Percentiles rank a stretch among this genome's conserved stretches.
Evolutionary conservation across 768 basidiomycete genomes (phyloP).

Genomic region (Xerocomus spinulosus): DNA sequence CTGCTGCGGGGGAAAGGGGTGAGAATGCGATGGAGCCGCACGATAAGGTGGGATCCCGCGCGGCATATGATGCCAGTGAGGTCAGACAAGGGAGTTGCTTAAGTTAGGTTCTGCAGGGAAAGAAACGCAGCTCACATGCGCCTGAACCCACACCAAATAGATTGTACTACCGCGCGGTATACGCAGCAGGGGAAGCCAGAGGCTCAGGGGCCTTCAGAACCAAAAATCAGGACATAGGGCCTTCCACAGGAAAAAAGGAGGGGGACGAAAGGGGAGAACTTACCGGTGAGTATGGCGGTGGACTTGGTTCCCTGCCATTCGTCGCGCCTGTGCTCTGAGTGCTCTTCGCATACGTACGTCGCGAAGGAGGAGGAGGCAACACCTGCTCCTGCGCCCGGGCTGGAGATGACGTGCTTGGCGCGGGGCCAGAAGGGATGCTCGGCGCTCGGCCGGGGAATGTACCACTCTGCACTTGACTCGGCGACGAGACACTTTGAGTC

Average conservation of each 20-base stretch:
- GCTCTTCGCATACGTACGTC: neutral
- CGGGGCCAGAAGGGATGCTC: neutral
- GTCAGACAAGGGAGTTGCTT: neutral
- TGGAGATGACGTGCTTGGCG: neutral
- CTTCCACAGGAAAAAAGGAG: no score
- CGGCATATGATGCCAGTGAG: neutral
- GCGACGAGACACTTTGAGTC: neutral
- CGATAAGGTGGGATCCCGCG: constrained; percentile 9
- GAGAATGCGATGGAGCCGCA: neutral
- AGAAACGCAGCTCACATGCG: neutral
- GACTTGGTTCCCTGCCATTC: constrained; percentile 8
- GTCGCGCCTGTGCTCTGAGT: neutral
- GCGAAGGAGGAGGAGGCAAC: constrained; percentile 6
- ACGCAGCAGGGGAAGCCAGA: constrained; percentile 1
- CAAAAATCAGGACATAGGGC: no score
- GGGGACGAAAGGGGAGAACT: constrained; percentile 2
- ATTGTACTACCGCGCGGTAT: constrained; percentile 1
- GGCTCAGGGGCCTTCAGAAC: neutral
- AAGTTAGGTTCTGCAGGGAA: constrained; percentile 2
- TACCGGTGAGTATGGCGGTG: constrained; percentile 26
- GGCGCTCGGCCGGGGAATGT: neutral
- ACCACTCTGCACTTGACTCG: neutral
- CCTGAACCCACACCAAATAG: neutral
- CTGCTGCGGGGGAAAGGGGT: neutral
- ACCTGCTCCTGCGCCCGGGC: neutral